Conservation (phyloP, 2,329 filamentous ascomycete species). For the Penicillium sp. region DNA sequence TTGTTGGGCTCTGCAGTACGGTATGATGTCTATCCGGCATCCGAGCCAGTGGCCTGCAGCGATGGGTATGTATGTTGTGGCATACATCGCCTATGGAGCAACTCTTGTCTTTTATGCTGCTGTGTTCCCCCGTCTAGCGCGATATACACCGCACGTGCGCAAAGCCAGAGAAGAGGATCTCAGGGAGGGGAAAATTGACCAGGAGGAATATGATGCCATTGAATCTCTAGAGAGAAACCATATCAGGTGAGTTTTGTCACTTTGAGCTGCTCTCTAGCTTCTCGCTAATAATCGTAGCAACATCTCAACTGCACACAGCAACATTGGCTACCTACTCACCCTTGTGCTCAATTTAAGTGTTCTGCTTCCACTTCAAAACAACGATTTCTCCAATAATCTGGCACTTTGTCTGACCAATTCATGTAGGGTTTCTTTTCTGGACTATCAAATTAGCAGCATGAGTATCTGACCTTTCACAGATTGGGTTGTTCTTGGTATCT, state of each 20-base stretch:
- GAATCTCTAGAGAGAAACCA: constrained; percentile 46
- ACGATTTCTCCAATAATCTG: constrained; percentile 41
- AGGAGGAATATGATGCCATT: constrained; percentile 42
- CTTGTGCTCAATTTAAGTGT: constrained; percentile 43
- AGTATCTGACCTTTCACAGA: constrained; percentile 27
- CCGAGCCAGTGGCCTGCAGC: constrained; percentile 43
- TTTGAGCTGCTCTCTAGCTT: not conserved
- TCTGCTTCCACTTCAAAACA: constrained; percentile 39
- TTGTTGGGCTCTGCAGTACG: constrained; percentile 45
- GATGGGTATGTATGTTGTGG: constrained; percentile 43
- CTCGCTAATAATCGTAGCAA: constrained; percentile 28
- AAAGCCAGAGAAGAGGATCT: constrained; percentile 45
- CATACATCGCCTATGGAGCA: constrained; percentile 43
- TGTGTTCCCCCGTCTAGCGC: constrained; percentile 41
- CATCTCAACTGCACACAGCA: constrained; percentile 46
- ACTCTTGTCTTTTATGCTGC: constrained; percentile 47
- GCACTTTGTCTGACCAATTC: constrained; percentile 44
- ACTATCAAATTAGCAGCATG: too few relatives aligned
- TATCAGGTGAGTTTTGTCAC: constrained; percentile 31
- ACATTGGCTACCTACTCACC: constrained; percentile 44
- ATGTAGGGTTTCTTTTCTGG: constrained; percentile 28
- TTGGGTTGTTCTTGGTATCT: constrained; percentile 44
- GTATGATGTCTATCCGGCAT: constrained; percentile 40
- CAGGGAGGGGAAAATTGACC: constrained; percentile 38
- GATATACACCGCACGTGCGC: constrained; percentile 44